These are phyloP conservation scores for Leccinum longicurvipes DNA, from an alignment of 768 basidiomycete species.

Conservation along the genomic window DNA sequence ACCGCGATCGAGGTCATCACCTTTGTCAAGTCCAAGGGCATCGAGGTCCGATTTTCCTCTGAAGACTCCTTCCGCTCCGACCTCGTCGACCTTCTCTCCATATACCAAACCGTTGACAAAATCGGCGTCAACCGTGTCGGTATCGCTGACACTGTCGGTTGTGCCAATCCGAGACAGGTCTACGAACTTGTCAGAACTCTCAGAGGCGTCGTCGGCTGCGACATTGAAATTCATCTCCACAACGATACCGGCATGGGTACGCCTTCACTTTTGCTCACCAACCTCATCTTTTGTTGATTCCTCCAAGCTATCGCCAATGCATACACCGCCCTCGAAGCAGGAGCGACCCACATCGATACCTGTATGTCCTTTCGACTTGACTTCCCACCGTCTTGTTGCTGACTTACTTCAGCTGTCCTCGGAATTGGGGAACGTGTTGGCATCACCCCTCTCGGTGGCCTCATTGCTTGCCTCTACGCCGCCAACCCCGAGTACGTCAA, in stretches of 20 bases:
- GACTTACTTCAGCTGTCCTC: conserved; percentile 62
- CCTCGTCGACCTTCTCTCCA: conserved; percentile 95
- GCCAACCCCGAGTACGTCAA: conserved; percentile 99
- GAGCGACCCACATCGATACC: conserved; percentile 98
- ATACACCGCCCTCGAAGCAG: conserved; percentile 96
- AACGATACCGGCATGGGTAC: conserved; percentile 96
- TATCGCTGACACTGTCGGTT: conserved; percentile 98
- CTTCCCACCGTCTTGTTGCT: background rate
- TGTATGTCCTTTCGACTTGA: conserved; percentile 49
- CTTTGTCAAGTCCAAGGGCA: conserved; percentile 99
- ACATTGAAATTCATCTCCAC: conserved; percentile 97
- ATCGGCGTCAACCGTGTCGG: conserved; percentile 98
- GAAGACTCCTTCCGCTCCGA: conserved; percentile 99
- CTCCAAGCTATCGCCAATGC: conserved; percentile 90
- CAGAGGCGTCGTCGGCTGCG: conserved; percentile 93
- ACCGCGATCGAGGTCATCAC: conserved; percentile 98
- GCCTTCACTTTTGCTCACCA: conserved; percentile 13
- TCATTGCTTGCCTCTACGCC: conserved; percentile 94
- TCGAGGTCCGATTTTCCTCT: conserved; percentile 99
- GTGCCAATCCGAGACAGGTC: conserved; percentile 97
- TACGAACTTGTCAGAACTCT: conserved; percentile 97
- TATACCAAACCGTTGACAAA: conserved; percentile 99
- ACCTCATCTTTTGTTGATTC: conserved; percentile 4
- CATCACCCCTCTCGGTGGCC: conserved; percentile 95
- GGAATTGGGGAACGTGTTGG: conserved; percentile 99